A percentile compares a stretch with the other conserved stretches of the same genome.
These are phyloP conservation scores for Secale cereale DNA, from an alignment of 176 grass and related monocot species.

Conservation along the genomic window DNA sequence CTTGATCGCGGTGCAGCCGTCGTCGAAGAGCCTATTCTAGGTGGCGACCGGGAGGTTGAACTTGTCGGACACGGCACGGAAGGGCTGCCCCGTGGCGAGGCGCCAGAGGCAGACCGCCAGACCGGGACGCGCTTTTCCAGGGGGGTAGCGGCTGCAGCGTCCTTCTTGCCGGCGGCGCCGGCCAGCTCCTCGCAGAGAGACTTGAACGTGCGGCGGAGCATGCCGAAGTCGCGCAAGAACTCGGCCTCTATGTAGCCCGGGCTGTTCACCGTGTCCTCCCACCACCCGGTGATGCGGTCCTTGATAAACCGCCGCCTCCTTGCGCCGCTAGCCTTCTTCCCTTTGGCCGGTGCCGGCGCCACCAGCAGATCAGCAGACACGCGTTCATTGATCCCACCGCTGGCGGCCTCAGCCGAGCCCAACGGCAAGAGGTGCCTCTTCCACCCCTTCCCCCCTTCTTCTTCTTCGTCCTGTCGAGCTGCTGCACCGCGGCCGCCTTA, in stretches of 20 bases:
- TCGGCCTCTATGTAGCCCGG: slow-evolving; percentile 64
- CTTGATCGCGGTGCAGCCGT: slow-evolving; percentile 76
- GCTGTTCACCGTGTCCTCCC: slow-evolving; percentile 65
- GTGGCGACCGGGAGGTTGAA: slow-evolving; percentile 71
- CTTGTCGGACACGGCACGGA: slow-evolving; percentile 55
- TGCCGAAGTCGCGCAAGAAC: slow-evolving; percentile 66
- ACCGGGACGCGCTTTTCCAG: slow-evolving; percentile 69
- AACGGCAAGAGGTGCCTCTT: no score
- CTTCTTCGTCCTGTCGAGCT: no score
- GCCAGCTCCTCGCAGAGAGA: slow-evolving; percentile 65
- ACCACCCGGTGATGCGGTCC: neutral
- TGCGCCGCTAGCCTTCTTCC: no score
- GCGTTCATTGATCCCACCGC: neutral
- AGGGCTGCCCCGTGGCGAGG: slow-evolving; percentile 75
- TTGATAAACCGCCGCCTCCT: neutral
- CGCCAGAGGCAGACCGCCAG: slow-evolving; percentile 90
- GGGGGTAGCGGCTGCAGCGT: slow-evolving; percentile 76
- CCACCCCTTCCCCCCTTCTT: no score
- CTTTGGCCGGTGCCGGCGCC: no score
- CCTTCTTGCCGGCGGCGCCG: slow-evolving; percentile 60
- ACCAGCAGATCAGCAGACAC: neutral
- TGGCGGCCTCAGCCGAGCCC: neutral
- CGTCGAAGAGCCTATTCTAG: slow-evolving; percentile 73
- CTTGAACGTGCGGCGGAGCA: slow-evolving; percentile 68
- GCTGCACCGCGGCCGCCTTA: no score